These are phyloP conservation scores for Cymbidium sinense DNA, from an alignment of 106 monocot genomes.

Conservation along the genomic window DNA sequence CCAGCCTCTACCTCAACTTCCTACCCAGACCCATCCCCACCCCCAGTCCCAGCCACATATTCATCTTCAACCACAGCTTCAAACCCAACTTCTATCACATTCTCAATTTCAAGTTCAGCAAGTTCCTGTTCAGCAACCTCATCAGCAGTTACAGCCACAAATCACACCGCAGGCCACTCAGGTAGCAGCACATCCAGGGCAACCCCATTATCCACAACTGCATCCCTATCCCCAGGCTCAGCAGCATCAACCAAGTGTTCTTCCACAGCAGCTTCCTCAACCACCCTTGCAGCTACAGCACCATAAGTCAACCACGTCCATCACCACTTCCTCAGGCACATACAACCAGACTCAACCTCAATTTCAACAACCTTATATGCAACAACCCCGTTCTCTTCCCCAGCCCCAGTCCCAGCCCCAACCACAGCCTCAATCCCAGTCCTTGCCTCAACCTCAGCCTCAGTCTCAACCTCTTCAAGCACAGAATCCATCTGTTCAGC, in stretches of 20 bases:
- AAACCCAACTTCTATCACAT: constrained; percentile 8
- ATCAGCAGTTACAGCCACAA: constrained; percentile 15
- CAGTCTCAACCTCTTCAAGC: constrained; percentile 30
- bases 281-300: constrained; percentile 21
- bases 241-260: constrained; percentile 17
- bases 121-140: constrained; percentile 11
- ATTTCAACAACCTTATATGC: constrained; percentile 17
- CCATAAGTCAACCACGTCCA: constrained; percentile 14
- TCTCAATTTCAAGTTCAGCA: constrained; percentile 6
- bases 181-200: constrained; percentile 16
- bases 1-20: constrained; percentile 16
- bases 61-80: constrained; percentile 14
- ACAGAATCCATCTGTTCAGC: constrained; percentile 32
- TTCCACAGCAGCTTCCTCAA: constrained; percentile 22
- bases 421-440: constrained; percentile 19
- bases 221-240: constrained; percentile 30
- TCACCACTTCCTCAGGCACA: constrained; percentile 19
- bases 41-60: constrained; percentile 10
- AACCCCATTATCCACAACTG: constrained; percentile 12
- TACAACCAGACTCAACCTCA: constrained; percentile 18
- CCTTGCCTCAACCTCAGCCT: constrained; percentile 29
- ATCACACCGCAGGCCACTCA: constrained; percentile 1
- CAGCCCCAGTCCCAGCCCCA: constrained; percentile 20
- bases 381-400: constrained; percentile 26
- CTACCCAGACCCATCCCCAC: constrained; percentile 16